These are phyloP conservation scores for Prunus fruticosa DNA, from an alignment of 306 rosid genomes.

Conservation along the genomic window DNA sequence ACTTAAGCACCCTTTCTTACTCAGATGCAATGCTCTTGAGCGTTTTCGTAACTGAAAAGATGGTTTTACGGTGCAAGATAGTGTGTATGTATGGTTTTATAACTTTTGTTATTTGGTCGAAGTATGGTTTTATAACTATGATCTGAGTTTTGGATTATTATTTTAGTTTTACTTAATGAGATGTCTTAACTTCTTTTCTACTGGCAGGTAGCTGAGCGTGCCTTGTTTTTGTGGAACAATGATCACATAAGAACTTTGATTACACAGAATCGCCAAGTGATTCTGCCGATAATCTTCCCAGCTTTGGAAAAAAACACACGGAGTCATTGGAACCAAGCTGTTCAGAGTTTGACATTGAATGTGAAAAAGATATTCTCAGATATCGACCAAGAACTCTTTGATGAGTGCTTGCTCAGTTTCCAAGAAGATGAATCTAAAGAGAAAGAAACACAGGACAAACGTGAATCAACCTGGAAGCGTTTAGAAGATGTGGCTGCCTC, in stretches of 20 bases:
- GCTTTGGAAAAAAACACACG: conserved; percentile 54
- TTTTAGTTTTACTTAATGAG: not conserved
- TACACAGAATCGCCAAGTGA: conserved; percentile 47
- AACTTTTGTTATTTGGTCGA: no score
- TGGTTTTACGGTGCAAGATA: not conserved
- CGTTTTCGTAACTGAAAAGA: not conserved
- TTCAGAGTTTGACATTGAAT: conserved; percentile 60
- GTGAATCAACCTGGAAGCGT: conserved; percentile 54
- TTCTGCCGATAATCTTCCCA: conserved; percentile 57
- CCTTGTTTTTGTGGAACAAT: conserved; percentile 64
- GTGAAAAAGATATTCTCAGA: conserved; percentile 61
- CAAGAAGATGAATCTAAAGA: conserved; percentile 54
- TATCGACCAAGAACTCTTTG: conserved; percentile 49
- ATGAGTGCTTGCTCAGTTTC: conserved; percentile 45
- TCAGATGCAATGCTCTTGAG: not conserved
- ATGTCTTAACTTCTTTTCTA: conserved; percentile 21
- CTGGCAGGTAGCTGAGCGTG: conserved; percentile 73
- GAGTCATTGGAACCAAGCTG: conserved; percentile 70
- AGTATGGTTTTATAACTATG: not conserved
- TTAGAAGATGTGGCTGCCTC: conserved; percentile 53
- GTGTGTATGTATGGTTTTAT: not conserved
- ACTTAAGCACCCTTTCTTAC: not conserved
- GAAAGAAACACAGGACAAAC: conserved; percentile 47
- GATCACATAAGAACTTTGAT: conserved; percentile 67
- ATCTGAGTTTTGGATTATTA: not conserved